Evolutionary conservation across 2,329 filamentous ascomycete species (phyloP).

Genomic region (Grosmannia clavigera): DNA sequence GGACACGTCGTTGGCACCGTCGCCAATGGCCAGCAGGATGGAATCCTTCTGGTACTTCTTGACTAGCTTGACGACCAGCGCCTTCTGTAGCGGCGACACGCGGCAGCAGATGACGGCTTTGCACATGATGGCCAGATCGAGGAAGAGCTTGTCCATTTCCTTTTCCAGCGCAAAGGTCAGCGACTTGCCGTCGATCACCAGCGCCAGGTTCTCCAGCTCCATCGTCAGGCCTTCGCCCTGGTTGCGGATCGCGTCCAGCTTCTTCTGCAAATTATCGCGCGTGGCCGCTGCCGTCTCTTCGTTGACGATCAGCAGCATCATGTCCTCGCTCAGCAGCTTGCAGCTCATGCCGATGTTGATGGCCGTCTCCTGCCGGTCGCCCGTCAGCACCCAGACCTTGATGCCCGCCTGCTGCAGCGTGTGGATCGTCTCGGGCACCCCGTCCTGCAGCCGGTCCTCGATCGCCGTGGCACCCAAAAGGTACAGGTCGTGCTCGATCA

Average conservation of each 20-base stretch:
- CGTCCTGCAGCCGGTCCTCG: slow-evolving; percentile 91
- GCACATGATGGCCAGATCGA: slow-evolving; percentile 88
- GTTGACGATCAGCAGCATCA: slow-evolving; percentile 94
- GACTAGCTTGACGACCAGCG: slow-evolving; percentile 92
- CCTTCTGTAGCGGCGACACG: slow-evolving; percentile 94
- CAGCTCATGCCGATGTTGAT: slow-evolving; percentile 99
- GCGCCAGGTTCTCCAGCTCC: slow-evolving; percentile 74
- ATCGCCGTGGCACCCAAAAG: slow-evolving; percentile 93
- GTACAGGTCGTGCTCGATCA: slow-evolving; percentile 86
- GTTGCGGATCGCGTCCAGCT: slow-evolving; percentile 76
- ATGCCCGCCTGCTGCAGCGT: slow-evolving; percentile 94
- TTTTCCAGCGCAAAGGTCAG: slow-evolving; percentile 87
- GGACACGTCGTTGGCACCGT: slow-evolving; percentile 97
- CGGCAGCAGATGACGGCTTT: slow-evolving; percentile 98
- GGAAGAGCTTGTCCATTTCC: slow-evolving; percentile 84
- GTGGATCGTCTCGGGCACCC: slow-evolving; percentile 95
- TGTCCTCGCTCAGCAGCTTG: slow-evolving; percentile 95
- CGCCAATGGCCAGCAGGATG: slow-evolving; percentile 88
- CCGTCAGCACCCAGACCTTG: slow-evolving; percentile 97
- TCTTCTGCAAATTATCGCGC: slow-evolving; percentile 82
- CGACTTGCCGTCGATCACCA: slow-evolving; percentile 94
- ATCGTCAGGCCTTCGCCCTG: slow-evolving; percentile 59
- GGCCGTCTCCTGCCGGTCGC: slow-evolving; percentile 93
- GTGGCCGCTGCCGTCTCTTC: slow-evolving; percentile 73
- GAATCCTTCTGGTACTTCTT: slow-evolving; percentile 83